Evolutionary conservation across 2,329 filamentous ascomycete genomes (phyloP), one percentile per base, ranked within the genome.

Genomic region (Mycosphaerella arachidis): DNA sequence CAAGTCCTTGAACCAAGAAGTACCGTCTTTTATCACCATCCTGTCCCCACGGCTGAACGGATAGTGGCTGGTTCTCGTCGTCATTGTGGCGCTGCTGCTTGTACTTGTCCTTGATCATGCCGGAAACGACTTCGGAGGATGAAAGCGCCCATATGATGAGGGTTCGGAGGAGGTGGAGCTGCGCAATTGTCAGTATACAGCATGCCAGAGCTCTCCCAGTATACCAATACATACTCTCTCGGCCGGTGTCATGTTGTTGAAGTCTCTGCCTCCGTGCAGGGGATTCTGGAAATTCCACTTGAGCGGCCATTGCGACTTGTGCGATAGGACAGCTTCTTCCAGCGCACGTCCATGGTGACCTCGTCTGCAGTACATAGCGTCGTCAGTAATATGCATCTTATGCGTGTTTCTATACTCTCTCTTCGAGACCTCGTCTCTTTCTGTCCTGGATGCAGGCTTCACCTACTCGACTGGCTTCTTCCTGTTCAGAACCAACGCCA

Each of bases 381-480:
- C 67, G 75, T 80, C 69, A 72, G 70, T 59, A 46, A 5, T 1
- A 18, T 18, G 40, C 16, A 9, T 43, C 40, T 43, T 43, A 33
- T 57, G 43, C 33, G 45, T 54, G 51, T 12, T 12, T 10, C 24
- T 12, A 48, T 29, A 8, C 6, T 18, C 40, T 1, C 10, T 40
- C 16, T 13, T n/a, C 37, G 16, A 12, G 50, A 10, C 31, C 6
- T 20, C 31, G n/a, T 18, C 53, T 50, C 43, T 35, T 56, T 56
- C 40, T 2, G 18, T 31, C 12, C 54, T 12, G 13, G 10, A 24
- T 18, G n/a, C 16, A 29, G 43, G 72, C 64, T 64, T 63, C 66
- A 79, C 91, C 77, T 85, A 97, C 94, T 99, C 96, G 73, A 97
- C 90, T 78, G 96, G 92, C 75, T 99, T 96, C 81, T 99, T 97